A percentile compares a stretch with the other conserved stretches of the same genome.
Evolutionary conservation across 2,329 filamentous ascomycete genomes (phyloP).

Genomic region (Sporothrix schenckii): DNA sequence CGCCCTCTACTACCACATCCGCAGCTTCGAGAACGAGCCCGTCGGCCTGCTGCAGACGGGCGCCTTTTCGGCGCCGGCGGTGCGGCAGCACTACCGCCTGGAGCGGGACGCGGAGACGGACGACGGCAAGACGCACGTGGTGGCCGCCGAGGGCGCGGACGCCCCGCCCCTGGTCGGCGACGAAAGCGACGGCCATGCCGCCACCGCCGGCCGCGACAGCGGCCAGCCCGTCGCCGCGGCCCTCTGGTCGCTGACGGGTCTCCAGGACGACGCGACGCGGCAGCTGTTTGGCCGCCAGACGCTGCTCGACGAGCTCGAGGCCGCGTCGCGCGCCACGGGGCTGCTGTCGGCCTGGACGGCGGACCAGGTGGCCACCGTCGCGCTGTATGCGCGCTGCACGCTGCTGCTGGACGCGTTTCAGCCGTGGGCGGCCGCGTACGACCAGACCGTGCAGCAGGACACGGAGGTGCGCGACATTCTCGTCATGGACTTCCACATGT

Average conservation of each 20-base stretch:
- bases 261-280: slow-evolving; percentile 33
- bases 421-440: slow-evolving; percentile 32
- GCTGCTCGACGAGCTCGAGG: slow-evolving; percentile 34
- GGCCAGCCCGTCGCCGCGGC: background rate
- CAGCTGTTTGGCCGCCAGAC: slow-evolving; percentile 32
- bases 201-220: background rate
- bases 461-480: slow-evolving; percentile 31
- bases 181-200: slow-evolving; percentile 4
- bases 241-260: slow-evolving; percentile 30
- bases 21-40: slow-evolving; percentile 31
- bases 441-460: slow-evolving; percentile 33
- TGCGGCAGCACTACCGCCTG: slow-evolving; percentile 31
- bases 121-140: slow-evolving; percentile 29
- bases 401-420: slow-evolving; percentile 32
- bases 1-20: slow-evolving; percentile 34
- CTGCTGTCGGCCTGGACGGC: slow-evolving; percentile 26
- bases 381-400: slow-evolving; percentile 29
- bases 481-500: slow-evolving; percentile 32
- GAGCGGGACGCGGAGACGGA: background rate
- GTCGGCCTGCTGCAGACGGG: slow-evolving; percentile 24
- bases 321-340: background rate
- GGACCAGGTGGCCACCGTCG: slow-evolving; percentile 29
- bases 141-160: slow-evolving; percentile 27
- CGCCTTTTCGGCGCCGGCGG: slow-evolving; percentile 28
- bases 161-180: slow-evolving; percentile 28